Evolutionary conservation across 2,329 filamentous ascomycete genomes (phyloP).

Genomic region (Thelonectria blattea): DNA sequence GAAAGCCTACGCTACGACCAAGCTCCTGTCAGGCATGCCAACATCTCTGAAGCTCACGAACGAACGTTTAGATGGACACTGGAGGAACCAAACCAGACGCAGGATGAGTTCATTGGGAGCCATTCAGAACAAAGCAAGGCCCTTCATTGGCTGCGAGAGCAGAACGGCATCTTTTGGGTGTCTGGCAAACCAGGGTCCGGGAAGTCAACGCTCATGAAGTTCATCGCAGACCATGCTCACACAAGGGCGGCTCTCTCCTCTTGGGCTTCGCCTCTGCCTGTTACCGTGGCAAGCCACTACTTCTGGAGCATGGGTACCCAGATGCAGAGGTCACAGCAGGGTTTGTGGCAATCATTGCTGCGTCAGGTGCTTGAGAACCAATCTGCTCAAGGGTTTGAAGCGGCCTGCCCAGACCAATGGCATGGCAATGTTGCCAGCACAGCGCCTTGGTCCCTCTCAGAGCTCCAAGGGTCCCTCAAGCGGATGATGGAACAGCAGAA

Average conservation of each 20-base stretch:
- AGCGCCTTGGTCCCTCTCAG: background rate
- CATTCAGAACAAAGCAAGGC: slow-evolving; percentile 19
- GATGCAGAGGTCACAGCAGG: slow-evolving; percentile 23
- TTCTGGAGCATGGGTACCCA: slow-evolving; percentile 22
- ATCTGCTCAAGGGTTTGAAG: slow-evolving; percentile 3
- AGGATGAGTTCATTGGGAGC: background rate
- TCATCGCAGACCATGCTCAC: slow-evolving; percentile 5
- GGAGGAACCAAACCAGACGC: background rate
- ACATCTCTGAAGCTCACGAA: slow-evolving; percentile 7
- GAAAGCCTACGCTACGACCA: background rate
- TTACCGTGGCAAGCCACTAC: slow-evolving; percentile 19
- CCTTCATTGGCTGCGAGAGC: slow-evolving; percentile 28
- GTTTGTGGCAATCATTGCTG: slow-evolving; percentile 18
- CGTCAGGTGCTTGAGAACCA: slow-evolving; percentile 18
- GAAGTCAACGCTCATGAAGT: slow-evolving; percentile 20
- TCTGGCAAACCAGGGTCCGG: slow-evolving; percentile 45
- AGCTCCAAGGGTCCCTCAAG: background rate
- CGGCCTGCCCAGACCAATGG: slow-evolving; percentile 3
- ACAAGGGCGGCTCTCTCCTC: background rate
- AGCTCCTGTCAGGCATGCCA: background rate
- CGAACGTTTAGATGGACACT: slow-evolving; percentile 40
- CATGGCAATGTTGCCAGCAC: background rate
- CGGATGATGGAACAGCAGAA: background rate
- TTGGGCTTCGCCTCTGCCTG: background rate
- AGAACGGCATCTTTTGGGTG: slow-evolving; percentile 37